Evolutionary conservation across 2,329 filamentous ascomycete genomes (phyloP), one percentile per base, ranked within the genome.

Genomic region (Westerdykella aurantiaca): DNA sequence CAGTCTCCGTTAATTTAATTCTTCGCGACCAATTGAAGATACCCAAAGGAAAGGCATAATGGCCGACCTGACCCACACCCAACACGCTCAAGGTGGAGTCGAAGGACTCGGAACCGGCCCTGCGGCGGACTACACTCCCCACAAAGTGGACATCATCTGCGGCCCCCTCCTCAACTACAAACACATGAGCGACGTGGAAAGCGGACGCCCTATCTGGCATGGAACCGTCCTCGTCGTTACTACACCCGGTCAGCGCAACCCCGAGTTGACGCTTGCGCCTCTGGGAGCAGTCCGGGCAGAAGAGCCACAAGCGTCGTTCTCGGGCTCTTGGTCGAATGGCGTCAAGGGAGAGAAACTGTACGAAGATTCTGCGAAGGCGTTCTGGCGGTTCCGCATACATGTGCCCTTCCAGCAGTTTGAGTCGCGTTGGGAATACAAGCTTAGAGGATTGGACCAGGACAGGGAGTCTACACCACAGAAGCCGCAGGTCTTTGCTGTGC

Each of bases 161-260:
- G 86, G 86, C 0, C 86, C 86, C 16, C 70, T 91, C 51, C 69
- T 91, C 49, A 91, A 91, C 69, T 91, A 89, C 66, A 77, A 83
- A 51, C 79, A 80, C 58, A 89, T 85, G 80, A 79, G 83, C 56
- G 77, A 76, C 22, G 72, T 66, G 48, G 51, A 64, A 42, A 60
- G 66, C 2, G 64, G 68, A 22, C 60, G 56, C 39, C 71, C 72
- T 33, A 70, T 69, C 34, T 97, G 91, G 90, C 75, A 86, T 56
- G 90, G 91, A 45, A 95, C 88, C 64, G 86, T 95, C 6, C 72
- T 96, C 56, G 72, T 96, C 39, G 88, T 96, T 41, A 86, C 84
- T 13, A 82, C 78, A 41, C 85, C 88, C 4, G 85, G 85, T 18
- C 81, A 79, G 58, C 71, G 73, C 16, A 77, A 80, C 49, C 75